Conservation (phyloP, 768 basidiomycete genomes). For the Artomyces pyxidatus region DNA sequence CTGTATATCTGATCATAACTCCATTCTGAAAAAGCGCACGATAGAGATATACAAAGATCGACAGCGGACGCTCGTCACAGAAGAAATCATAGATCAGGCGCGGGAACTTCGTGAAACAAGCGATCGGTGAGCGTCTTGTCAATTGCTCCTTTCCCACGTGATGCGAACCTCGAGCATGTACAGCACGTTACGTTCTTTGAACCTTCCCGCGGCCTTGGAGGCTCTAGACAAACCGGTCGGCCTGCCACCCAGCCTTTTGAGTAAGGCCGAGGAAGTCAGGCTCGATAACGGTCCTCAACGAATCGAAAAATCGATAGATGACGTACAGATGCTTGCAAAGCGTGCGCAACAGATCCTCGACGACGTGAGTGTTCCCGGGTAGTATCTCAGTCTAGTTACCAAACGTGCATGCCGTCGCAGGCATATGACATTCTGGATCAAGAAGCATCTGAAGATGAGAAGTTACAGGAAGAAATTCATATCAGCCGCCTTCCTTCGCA, state of each 20-base stretch:
- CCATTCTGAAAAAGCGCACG: neutral
- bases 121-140: conserved; percentile 37
- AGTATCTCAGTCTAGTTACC: neutral
- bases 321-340: conserved; percentile 58
- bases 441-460: conserved; percentile 82
- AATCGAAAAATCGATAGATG: conserved; percentile 64
- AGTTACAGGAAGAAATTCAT: conserved; percentile 42
- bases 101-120: conserved; percentile 54
- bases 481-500: conserved; percentile 59
- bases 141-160: neutral
- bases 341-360: conserved; percentile 58
- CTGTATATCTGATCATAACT: neutral
- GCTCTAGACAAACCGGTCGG: conserved; percentile 82
- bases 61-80: conserved; percentile 60
- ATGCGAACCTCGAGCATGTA: too few relatives aligned
- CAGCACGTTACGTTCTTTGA: conserved; percentile 61
- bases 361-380: conserved; percentile 46
- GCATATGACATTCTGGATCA: conserved; percentile 85
- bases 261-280: conserved; percentile 80
- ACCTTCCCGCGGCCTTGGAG: conserved; percentile 81
- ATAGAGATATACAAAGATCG: conserved; percentile 82
- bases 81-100: conserved; percentile 53
- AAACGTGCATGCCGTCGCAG: conserved; percentile 35
- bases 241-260: conserved; percentile 79
- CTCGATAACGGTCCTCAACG: conserved; percentile 65